phyloP scores from a whole-genome alignment of 176 grass and related monocot genomes.

The Avena sativa region DNA sequence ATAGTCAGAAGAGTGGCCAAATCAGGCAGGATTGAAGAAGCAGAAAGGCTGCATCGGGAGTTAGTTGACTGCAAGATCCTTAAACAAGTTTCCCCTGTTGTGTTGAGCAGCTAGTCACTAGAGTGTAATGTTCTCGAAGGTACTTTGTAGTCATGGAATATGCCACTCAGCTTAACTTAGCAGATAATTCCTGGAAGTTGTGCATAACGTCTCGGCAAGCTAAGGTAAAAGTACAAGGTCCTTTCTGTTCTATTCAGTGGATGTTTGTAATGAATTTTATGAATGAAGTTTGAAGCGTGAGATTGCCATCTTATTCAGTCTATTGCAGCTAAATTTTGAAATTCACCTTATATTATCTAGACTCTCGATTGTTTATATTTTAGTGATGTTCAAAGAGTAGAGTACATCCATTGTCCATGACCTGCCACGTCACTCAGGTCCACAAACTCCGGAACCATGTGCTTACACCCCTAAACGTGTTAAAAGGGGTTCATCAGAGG shows the following conservation, averaged over 20 bases:
- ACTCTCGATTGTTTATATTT: neutral
- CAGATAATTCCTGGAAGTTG: conserved; percentile 33
- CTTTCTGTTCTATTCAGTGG: neutral
- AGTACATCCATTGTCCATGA: neutral
- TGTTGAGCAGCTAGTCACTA: neutral
- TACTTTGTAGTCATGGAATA: neutral
- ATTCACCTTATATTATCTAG: conserved; percentile 27
- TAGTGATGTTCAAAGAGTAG: conserved; percentile 31
- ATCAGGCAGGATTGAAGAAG: conserved; percentile 60
- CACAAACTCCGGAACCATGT: neutral
- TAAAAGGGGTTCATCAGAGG: neutral
- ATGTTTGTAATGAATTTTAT: conserved; percentile 24
- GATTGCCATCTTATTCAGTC: neutral
- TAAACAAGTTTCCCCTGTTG: too few relatives aligned
- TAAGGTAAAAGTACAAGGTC: conserved; percentile 11
- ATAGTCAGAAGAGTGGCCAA: conserved; percentile 62
- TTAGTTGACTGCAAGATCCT: conserved; percentile 58
- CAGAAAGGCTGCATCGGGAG: conserved; percentile 47
- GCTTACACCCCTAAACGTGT: neutral
- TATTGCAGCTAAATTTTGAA: neutral
- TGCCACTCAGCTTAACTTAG: conserved; percentile 26
- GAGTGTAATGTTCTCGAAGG: conserved; percentile 8
- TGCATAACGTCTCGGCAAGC: neutral
- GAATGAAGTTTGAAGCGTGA: neutral
- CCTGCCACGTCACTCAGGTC: neutral